phyloP scores from a whole-genome alignment of 116 monocot genomes.

The Zostera marina region DNA sequence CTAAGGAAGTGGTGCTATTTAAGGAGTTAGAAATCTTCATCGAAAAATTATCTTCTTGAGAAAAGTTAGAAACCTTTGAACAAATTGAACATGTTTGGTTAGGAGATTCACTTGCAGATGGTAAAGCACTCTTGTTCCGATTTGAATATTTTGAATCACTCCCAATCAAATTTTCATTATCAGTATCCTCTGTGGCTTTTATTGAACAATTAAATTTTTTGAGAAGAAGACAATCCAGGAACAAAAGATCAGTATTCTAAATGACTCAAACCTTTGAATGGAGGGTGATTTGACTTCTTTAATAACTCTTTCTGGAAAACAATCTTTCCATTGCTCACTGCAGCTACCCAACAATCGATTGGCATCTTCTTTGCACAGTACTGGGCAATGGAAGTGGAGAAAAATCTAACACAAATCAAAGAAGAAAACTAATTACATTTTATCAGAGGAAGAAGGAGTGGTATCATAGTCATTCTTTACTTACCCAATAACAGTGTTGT shows the following conservation, averaged over 20 bases:
- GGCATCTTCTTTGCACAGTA: slow-evolving; percentile 64
- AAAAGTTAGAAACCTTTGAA: not conserved
- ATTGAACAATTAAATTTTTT: too few relatives aligned
- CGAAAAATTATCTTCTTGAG: not conserved
- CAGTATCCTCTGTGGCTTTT: too few relatives aligned
- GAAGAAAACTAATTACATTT: not conserved
- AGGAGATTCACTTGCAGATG: not conserved
- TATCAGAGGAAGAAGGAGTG: not conserved
- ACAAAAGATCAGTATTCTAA: not conserved
- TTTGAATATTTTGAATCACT: not conserved
- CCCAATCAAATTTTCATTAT: not conserved
- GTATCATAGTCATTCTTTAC: not conserved
- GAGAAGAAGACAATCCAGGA: not conserved
- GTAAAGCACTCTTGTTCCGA: not conserved
- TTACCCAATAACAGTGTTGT: slow-evolving; percentile 4
- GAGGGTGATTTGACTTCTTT: not conserved
- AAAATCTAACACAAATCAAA: not conserved
- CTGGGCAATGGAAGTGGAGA: slow-evolving; percentile 33
- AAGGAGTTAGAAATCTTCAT: not conserved
- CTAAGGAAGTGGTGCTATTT: not conserved
- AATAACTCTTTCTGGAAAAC: slow-evolving; percentile 34
- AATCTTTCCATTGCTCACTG: slow-evolving; percentile 68
- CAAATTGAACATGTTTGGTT: not conserved
- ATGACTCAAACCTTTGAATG: not conserved
- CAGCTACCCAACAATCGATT: slow-evolving; percentile 39